Evolutionary conservation across 345 rosid genomes (phyloP).

Genomic region (Tarenaya hassleriana): DNA sequence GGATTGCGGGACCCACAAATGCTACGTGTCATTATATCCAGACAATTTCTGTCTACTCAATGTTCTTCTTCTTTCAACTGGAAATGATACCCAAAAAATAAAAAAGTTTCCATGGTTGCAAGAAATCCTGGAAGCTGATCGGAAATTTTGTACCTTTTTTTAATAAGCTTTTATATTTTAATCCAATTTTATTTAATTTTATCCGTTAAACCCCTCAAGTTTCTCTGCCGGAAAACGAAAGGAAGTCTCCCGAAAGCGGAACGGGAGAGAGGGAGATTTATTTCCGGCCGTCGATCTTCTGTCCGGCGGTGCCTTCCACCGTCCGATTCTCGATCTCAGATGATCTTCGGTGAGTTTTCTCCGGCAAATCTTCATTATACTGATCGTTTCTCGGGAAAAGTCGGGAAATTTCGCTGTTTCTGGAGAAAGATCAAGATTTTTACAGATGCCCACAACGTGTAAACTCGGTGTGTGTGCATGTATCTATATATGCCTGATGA

Average conservation of each 20-base stretch:
- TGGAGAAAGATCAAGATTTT: too few relatives aligned
- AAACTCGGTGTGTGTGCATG: too few relatives aligned
- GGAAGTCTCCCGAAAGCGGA: constrained; percentile 12
- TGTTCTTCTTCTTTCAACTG: too few relatives aligned
- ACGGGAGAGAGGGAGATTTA: background rate
- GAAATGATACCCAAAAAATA: too few relatives aligned
- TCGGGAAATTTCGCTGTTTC: background rate
- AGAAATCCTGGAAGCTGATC: background rate
- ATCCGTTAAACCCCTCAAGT: constrained; percentile 20
- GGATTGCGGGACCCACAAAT: background rate
- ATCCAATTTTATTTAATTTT: background rate
- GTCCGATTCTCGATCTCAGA: constrained; percentile 12
- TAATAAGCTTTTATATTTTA: background rate
- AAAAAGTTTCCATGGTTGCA: too few relatives aligned
- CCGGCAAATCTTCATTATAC: background rate
- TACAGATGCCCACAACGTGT: too few relatives aligned
- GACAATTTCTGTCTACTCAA: background rate
- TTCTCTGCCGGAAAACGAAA: constrained; percentile 1
- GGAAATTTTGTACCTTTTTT: background rate
- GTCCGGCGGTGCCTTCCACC: constrained; percentile 25
- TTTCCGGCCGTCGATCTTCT: constrained; percentile 10
- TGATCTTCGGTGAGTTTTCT: constrained; percentile 23
- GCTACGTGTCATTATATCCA: constrained; percentile 1
- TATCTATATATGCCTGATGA: too few relatives aligned
- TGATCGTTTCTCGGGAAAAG: constrained; percentile 3